Base-by-base conservation (phyloP, 192 early-diverging fungal species). In the Oehlia diaphana region DNA sequence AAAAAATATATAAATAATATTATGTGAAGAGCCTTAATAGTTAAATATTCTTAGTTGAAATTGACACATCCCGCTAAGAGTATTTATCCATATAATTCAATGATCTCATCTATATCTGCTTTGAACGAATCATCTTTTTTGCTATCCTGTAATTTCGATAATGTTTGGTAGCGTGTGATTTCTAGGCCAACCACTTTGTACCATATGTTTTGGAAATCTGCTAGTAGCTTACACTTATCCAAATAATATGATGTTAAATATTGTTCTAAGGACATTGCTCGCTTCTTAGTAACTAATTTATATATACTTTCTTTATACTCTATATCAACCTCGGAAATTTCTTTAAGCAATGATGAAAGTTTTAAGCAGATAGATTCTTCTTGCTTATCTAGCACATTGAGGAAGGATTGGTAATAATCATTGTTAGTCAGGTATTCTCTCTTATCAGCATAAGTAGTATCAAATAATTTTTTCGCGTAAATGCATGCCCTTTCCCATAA, bases 51-150 rank as follows among this genome's bases (percentile, higher is more conserved):
- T 37, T 37, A 37, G 35, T 6, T 2, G 2, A 6, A 37, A 37
- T 37, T 2, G 35, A 1, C 35, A 35, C 1, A 35, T 9, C 31
- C 10, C 10, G 6, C 53, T 63, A 74, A 74, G 73, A 74, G 33
- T 74, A 74, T 58, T 74, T 74, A 74, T 35, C 26, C 0, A 37
- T 37, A 37, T 37, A 37, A 37, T 37, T 37, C 35, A 37, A 37
- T 37, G 35, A 37, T 37, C 35, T 74, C 53, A 35, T 74, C 35
- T 37, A 37, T 37, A 37, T 37, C 35, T 37, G 35, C 35, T 37
- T 37, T 2, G 5, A 2, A 37, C 73, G 70, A 44, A 31, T 74
- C 50, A 74, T 62, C 53, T 74, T 74, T 63, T 74, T 74, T 74
- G 63, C 31, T 19, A 61, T 31, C 13, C 26, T 74, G 53, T 63